These are phyloP conservation scores for Scleroderma bovista DNA, from an alignment of 768 basidiomycete species.

Conservation along the genomic window DNA sequence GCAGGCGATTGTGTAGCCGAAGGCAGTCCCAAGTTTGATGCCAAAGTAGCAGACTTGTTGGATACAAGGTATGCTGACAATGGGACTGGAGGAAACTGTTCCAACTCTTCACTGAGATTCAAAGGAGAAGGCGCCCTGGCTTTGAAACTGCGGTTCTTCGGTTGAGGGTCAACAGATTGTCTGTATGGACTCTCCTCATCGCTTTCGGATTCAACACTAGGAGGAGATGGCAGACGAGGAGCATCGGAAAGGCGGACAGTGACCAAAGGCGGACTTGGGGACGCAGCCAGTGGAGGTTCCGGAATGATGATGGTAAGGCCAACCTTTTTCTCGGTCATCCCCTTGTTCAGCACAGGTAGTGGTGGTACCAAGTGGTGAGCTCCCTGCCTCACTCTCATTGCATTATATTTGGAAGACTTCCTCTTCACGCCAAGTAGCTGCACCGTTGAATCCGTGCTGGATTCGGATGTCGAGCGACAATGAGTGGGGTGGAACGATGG, in stretches of 20 bases:
- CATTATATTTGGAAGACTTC: slow-evolving; percentile 5
- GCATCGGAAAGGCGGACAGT: slow-evolving; percentile 1
- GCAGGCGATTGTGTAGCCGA: not conserved
- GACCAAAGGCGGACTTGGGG: not conserved
- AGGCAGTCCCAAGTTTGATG: slow-evolving; percentile 8
- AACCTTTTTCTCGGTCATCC: not conserved
- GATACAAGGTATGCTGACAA: slow-evolving; percentile 1
- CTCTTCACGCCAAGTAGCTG: slow-evolving; percentile 7
- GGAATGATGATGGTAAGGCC: slow-evolving; percentile 4
- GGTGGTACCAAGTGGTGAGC: not conserved
- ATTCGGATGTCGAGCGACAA: slow-evolving; percentile 8
- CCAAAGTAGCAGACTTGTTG: slow-evolving; percentile 8
- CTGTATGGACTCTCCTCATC: not conserved
- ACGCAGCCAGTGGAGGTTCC: not conserved
- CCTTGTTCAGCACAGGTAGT: not conserved
- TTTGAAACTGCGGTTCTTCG: slow-evolving; percentile 1
- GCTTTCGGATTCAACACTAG: not conserved
- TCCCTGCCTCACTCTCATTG: slow-evolving; percentile 2
- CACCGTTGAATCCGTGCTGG: slow-evolving; percentile 16
- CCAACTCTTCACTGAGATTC: not conserved
- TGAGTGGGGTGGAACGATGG: slow-evolving; percentile 5
- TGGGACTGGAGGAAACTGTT: not conserved
- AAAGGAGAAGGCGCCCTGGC: slow-evolving; percentile 9
- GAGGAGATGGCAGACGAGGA: slow-evolving; percentile 2
- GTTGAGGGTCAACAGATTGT: not conserved